Conservation (phyloP, 2,329 filamentous ascomycete species). For the Fusarium redolens region DNA sequence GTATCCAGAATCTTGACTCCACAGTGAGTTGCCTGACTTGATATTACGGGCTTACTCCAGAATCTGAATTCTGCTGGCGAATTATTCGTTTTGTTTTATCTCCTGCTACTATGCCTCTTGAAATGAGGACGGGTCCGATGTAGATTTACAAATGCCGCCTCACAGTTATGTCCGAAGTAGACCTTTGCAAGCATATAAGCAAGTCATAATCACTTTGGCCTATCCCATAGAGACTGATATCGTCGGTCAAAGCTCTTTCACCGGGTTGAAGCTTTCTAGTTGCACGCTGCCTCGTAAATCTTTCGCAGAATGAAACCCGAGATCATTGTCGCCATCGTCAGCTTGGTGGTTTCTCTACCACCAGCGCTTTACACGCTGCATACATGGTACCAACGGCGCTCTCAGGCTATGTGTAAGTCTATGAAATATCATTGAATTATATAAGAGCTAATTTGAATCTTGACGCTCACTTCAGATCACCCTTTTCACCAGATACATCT, state of each 20-base stretch:
- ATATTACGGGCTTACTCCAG: rapidly evolving
- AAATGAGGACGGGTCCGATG: no score
- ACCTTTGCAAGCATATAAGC: not conserved
- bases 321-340: not conserved
- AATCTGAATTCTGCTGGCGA: no score
- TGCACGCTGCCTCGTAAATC: no score
- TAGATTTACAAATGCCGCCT: no score
- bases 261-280: no score
- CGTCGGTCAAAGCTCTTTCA: no score
- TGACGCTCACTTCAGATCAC: rapidly evolving
- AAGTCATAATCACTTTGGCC: not conserved
- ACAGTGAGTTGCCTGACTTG: rapidly evolving
- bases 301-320: not conserved
- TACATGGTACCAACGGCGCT: rapidly evolving
- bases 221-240: no score
- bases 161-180: no score
- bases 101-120: not conserved
- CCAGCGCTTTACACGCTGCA: not conserved
- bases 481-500: not conserved
- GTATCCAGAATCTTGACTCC: no score
- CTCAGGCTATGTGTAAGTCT: rapidly evolving
- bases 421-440: rapidly evolving
- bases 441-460: rapidly evolving
- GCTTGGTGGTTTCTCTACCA: not conserved
- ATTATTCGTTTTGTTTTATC: not conserved